Percentiles rank a stretch among this genome's conserved stretches.
Evolutionary conservation across 2,329 filamentous ascomycete genomes (phyloP).

Genomic region (Aspergillus ustus): DNA sequence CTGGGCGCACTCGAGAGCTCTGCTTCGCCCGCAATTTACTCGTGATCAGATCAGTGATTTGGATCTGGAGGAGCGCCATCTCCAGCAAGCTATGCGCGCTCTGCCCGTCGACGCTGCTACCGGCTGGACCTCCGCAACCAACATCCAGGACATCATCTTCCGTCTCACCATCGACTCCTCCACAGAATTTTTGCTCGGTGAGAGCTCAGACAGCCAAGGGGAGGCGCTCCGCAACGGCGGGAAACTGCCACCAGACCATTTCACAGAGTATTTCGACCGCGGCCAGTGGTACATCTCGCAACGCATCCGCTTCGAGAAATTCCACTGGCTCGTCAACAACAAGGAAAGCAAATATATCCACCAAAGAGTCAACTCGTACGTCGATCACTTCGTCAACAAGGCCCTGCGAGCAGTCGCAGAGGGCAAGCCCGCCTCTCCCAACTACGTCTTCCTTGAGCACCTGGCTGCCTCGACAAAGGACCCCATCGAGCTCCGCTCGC

Average conservation of each 20-base stretch:
- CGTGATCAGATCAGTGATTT: constrained; percentile 83
- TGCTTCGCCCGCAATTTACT: constrained; percentile 85
- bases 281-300: constrained; percentile 36
- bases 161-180: constrained; percentile 83
- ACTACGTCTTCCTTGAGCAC: constrained; percentile 57
- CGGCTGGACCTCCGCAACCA: constrained; percentile 57
- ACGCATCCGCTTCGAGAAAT: constrained; percentile 27
- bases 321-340: constrained; percentile 29
- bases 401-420: constrained; percentile 30
- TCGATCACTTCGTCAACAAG: constrained; percentile 29
- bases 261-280: constrained; percentile 43
- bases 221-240: constrained; percentile 33
- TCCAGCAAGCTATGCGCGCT: constrained; percentile 72
- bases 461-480: constrained; percentile 53
- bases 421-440: constrained; percentile 26
- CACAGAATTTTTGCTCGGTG: constrained; percentile 84
- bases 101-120: constrained; percentile 61
- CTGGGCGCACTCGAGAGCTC: constrained; percentile 80
- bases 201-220: constrained; percentile 66
- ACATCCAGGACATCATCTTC: constrained; percentile 80
- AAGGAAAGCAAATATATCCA: constrained; percentile 22
- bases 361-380: constrained; percentile 25
- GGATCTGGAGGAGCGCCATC: constrained; percentile 78
- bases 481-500: constrained; percentile 52
- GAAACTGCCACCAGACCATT: constrained; percentile 47